Evolutionary conservation across 352 stramenopile genomes (phyloP).

Genomic region (Phytophthora capsici): DNA sequence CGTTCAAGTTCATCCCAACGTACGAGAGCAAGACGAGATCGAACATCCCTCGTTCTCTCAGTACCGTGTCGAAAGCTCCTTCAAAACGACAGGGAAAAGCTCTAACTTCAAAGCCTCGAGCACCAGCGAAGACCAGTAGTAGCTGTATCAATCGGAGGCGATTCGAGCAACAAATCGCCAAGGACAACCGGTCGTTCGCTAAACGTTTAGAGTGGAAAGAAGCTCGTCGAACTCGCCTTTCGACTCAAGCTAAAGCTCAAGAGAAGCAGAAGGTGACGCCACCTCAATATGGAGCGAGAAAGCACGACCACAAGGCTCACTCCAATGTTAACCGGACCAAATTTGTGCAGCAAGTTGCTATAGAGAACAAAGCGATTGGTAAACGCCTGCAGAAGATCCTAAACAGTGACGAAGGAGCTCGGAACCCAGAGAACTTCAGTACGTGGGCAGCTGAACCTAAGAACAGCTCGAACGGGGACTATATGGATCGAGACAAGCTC

Average conservation of each 20-base stretch:
- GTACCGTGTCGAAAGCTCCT: constrained; percentile 8
- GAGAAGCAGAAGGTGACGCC: constrained; percentile 42
- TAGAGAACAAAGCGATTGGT: constrained; percentile 63
- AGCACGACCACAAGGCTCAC: constrained; percentile 59
- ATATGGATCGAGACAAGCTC: constrained; percentile 57
- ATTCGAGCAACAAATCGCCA: constrained; percentile 63
- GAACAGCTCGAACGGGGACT: constrained; percentile 30
- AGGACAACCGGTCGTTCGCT: constrained; percentile 63
- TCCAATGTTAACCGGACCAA: constrained; percentile 68
- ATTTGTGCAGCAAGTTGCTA: constrained; percentile 54
- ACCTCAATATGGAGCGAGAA: constrained; percentile 51
- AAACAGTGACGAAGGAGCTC: constrained; percentile 20
- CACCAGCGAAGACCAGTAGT: constrained; percentile 51
- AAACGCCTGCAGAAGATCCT: constrained; percentile 57
- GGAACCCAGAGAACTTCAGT: constrained; percentile 22
- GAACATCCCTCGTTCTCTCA: constrained; percentile 9
- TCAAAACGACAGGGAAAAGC: constrained; percentile 22
- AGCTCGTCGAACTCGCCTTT: constrained; percentile 34
- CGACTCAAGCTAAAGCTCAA: constrained; percentile 45
- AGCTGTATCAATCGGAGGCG: constrained; percentile 61
- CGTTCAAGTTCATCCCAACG: constrained; percentile 52
- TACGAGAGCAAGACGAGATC: constrained; percentile 32
- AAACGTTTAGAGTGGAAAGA: constrained; percentile 56
- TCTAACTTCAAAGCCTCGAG: constrained; percentile 5
- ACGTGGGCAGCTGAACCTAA: constrained; percentile 36